A percentile compares a stretch with the other conserved stretches of the same genome.
Evolutionary conservation across 2,329 filamentous ascomycete species (phyloP).

Genomic region (Paecilomyces sp.): DNA sequence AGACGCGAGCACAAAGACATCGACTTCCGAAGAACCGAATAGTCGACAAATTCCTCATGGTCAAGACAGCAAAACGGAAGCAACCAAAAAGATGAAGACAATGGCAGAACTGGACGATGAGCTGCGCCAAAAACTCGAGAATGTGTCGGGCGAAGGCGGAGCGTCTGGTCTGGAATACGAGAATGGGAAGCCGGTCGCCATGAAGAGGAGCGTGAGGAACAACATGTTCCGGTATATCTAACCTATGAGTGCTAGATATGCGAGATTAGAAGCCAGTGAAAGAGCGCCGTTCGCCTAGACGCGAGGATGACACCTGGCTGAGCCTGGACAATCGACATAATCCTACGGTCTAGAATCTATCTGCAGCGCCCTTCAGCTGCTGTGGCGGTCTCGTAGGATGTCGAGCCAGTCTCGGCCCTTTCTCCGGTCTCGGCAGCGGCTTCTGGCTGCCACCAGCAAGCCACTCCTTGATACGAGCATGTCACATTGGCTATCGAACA

Average conservation of each 20-base stretch:
- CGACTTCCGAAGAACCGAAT: background rate
- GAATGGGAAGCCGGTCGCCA: constrained; percentile 61
- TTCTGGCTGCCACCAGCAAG: background rate
- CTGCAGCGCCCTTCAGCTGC: background rate
- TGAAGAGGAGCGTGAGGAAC: constrained; percentile 66
- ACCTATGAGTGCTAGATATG: constrained; percentile 1
- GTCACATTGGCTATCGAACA: background rate
- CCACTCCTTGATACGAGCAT: background rate
- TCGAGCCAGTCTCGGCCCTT: background rate
- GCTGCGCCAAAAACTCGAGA: constrained; percentile 57
- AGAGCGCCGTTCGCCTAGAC: background rate
- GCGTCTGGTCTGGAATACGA: constrained; percentile 67
- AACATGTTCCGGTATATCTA: constrained; percentile 70
- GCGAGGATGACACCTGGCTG: background rate
- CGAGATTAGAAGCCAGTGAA: background rate
- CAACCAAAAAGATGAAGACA: constrained; percentile 43
- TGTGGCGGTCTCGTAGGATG: background rate
- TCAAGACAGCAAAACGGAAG: constrained; percentile 6
- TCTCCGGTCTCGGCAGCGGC: background rate
- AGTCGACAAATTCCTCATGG: background rate
- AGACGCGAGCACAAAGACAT: background rate
- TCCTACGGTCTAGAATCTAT: background rate
- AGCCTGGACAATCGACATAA: background rate
- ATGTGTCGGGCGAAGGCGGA: constrained; percentile 62
- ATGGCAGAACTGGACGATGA: constrained; percentile 60